Evolutionary conservation across 75 land plant genomes (phyloP).

Genomic region (Cryptomeria japonica): DNA sequence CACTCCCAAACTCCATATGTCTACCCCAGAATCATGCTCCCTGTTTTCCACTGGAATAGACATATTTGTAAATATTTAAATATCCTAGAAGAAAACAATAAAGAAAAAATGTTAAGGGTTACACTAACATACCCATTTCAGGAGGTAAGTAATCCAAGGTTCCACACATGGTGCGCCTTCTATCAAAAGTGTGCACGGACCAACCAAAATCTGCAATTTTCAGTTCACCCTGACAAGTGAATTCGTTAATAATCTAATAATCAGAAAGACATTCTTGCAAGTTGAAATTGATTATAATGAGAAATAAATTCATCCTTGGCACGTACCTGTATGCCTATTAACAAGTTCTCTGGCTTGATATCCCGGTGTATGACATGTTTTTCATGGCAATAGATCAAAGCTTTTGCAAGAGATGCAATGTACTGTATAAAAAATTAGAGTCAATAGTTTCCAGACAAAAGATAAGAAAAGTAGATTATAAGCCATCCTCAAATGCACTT

Average conservation of each 20-base stretch:
- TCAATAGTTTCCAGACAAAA: background rate
- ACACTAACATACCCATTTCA: constrained; percentile 78
- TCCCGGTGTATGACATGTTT: constrained; percentile 94
- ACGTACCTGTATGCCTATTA: constrained; percentile 44
- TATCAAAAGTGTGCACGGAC: constrained; percentile 91
- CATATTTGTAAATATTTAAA: background rate
- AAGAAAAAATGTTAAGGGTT: background rate
- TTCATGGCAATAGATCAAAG: constrained; percentile 84
- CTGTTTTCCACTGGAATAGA: constrained; percentile 73
- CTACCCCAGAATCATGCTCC: constrained; percentile 92
- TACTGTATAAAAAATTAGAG: constrained; percentile 50
- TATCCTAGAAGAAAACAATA: background rate
- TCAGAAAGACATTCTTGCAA: background rate
- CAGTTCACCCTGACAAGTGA: constrained; percentile 69
- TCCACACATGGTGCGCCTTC: constrained; percentile 94
- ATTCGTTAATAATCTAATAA: background rate
- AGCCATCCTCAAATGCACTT: constrained; percentile 19
- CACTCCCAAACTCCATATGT: constrained; percentile 94
- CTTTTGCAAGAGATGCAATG: constrained; percentile 82
- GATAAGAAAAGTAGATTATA: background rate
- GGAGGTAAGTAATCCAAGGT: constrained; percentile 96
- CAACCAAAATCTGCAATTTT: constrained; percentile 98
- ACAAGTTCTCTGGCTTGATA: constrained; percentile 91
- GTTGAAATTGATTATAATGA: background rate
- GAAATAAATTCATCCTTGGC: background rate